A percentile compares a stretch with the other conserved stretches of the same genome.
Conservation (phyloP, 2,329 filamentous ascomycete species). For the Tolypocladium album region DNA sequence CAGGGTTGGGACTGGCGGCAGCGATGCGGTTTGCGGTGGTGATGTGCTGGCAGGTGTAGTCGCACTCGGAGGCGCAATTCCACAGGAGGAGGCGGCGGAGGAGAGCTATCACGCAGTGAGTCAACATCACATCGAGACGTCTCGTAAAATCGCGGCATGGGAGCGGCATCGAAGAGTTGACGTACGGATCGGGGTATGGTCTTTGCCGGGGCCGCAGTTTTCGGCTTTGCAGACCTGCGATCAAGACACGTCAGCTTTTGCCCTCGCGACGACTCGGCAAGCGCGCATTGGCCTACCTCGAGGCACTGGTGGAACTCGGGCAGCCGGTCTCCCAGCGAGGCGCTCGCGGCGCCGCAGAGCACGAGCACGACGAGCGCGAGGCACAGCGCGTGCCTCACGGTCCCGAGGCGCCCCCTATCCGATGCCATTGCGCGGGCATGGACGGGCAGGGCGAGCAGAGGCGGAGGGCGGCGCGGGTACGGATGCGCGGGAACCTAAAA, state of each 20-base stretch:
- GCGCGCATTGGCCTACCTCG: conserved; percentile 39
- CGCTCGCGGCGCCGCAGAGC: conserved; percentile 38
- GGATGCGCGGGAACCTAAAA: neutral
- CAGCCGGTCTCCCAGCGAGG: conserved; percentile 73
- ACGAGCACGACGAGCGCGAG: conserved; percentile 25
- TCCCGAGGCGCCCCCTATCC: conserved; percentile 21
- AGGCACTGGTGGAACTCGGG: conserved; percentile 85
- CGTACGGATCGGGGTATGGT: conserved; percentile 59
- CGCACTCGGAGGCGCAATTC: conserved; percentile 89
- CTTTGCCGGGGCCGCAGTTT: conserved; percentile 60
- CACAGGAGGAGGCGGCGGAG: conserved; percentile 81
- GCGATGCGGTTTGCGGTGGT: conserved; percentile 63
- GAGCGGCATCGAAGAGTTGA: conserved; percentile 5
- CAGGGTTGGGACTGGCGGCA: conserved; percentile 48
- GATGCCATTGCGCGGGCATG: conserved; percentile 22
- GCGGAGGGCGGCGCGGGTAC: neutral
- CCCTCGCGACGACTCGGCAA: neutral
- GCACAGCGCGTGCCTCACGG: conserved; percentile 13
- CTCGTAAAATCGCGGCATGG: neutral
- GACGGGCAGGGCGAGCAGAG: conserved; percentile 3
- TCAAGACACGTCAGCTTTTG: conserved; percentile 4
- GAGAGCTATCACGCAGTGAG: conserved; percentile 45
- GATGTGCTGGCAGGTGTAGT: conserved; percentile 95
- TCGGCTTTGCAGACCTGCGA: conserved; percentile 66
- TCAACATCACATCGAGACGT: neutral